phyloP scores from a whole-genome alignment of 176 grass and related monocot species.

The Cocos nucifera region DNA sequence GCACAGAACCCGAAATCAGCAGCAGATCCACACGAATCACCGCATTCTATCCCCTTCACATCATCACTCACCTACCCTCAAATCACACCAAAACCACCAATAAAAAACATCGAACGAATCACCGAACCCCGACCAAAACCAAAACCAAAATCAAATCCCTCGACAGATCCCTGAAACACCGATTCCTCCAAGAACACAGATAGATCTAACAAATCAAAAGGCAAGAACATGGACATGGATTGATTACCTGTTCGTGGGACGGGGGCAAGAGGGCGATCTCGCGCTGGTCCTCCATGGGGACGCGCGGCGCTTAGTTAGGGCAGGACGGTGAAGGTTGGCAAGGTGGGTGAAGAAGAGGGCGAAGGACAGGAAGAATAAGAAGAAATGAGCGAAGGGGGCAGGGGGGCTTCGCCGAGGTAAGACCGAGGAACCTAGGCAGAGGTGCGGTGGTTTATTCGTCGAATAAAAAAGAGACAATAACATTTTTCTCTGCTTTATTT shows the following conservation, averaged over 20 bases:
- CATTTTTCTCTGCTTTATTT: no score
- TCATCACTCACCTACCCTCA: neutral
- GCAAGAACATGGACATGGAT: no score
- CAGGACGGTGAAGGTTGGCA: constrained; percentile 2
- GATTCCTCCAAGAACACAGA: no score
- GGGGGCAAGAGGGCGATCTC: neutral
- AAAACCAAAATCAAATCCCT: constrained; percentile 1
- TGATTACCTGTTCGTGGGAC: neutral
- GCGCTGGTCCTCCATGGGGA: neutral
- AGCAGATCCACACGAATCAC: constrained; percentile 7
- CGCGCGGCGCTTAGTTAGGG: constrained; percentile 6
- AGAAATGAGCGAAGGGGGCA: neutral
- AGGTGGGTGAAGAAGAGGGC: no score
- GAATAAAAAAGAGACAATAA: no score
- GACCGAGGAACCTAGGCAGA: no score
- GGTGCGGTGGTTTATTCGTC: no score
- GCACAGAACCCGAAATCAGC: constrained; percentile 65
- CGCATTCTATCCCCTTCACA: constrained; percentile 4
- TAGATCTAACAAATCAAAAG: no score
- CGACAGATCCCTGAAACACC: no score
- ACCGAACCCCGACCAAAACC: neutral
- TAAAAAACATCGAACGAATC: no score
- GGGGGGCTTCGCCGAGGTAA: neutral
- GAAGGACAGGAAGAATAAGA: neutral
- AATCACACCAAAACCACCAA: neutral